Percentiles rank a stretch among this genome's conserved stretches.
phyloP scores from a whole-genome alignment of 495 filamentous ascomycete species.

The Trichoderma asperelloides region DNA sequence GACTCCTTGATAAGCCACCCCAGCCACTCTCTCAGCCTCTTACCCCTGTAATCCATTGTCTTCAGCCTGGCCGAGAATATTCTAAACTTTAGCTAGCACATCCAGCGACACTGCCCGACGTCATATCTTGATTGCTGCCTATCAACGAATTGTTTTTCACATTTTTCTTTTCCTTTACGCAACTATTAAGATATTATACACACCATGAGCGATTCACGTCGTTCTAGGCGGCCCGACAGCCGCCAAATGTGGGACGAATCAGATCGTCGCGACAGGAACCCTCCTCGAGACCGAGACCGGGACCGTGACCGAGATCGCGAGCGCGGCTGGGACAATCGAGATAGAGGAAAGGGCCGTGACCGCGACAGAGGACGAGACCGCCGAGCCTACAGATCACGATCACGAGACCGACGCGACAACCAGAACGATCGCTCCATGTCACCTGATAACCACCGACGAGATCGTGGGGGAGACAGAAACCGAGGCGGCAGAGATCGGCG shows the following conservation, averaged over 20 bases:
- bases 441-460: slow-evolving; percentile 27
- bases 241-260: slow-evolving; percentile 36
- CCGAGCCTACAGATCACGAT: slow-evolving; percentile 31
- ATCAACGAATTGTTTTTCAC: not conserved
- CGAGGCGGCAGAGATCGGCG: slow-evolving; percentile 20
- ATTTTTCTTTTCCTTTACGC: not conserved
- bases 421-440: slow-evolving; percentile 14
- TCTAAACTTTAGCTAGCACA: not conserved
- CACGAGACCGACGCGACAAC: slow-evolving; percentile 28
- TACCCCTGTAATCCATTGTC: not conserved
- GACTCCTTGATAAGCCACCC: not conserved
- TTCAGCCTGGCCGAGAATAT: not conserved
- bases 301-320: slow-evolving; percentile 26
- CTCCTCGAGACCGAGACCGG: slow-evolving; percentile 23
- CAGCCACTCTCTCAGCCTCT: not conserved
- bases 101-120: not conserved
- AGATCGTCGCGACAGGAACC: slow-evolving; percentile 14
- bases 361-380: slow-evolving; percentile 24
- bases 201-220: slow-evolving; percentile 16
- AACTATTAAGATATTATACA: not conserved
- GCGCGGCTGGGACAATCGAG: slow-evolving; percentile 21
- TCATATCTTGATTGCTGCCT: not conserved
- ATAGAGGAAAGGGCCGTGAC: slow-evolving; percentile 21
- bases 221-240: slow-evolving; percentile 30
- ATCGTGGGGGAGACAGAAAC: slow-evolving; percentile 14